phyloP scores from a whole-genome alignment of 1,284 basidiomycete genomes.

The Schizophyllum commune region DNA sequence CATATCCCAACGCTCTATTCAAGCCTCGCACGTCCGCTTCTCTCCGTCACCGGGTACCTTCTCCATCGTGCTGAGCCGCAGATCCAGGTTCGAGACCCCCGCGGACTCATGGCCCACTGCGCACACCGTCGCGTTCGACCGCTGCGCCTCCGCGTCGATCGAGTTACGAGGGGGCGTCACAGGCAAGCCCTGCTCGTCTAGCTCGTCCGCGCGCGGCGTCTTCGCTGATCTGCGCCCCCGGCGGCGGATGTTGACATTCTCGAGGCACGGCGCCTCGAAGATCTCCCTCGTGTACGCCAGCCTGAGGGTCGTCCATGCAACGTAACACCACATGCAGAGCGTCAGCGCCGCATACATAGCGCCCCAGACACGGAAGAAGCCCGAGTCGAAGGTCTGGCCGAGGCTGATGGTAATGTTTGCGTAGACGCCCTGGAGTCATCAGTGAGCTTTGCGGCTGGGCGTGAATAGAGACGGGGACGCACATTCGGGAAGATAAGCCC shows the following conservation, averaged over 20 bases:
- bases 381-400: neutral
- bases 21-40: neutral
- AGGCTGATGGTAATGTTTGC: neutral
- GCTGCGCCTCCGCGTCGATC: neutral
- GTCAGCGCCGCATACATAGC: neutral
- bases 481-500: constrained; percentile 51
- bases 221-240: neutral
- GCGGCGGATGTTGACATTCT: neutral
- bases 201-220: neutral
- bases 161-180: neutral
- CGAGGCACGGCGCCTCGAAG: neutral
- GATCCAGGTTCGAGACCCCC: neutral
- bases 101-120: neutral
- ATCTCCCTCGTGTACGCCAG: neutral
- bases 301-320: neutral
- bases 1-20: neutral
- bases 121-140: neutral
- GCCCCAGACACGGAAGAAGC: neutral
- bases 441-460: neutral
- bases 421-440: constrained; percentile 12
- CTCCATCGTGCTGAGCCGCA: neutral
- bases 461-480: neutral
- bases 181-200: neutral
- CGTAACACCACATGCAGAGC: neutral
- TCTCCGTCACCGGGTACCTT: neutral